Evolutionary conservation across 2,329 filamentous ascomycete species (phyloP), one percentile per base, ranked within the genome.

Genomic region (Cladosporium sp.): DNA sequence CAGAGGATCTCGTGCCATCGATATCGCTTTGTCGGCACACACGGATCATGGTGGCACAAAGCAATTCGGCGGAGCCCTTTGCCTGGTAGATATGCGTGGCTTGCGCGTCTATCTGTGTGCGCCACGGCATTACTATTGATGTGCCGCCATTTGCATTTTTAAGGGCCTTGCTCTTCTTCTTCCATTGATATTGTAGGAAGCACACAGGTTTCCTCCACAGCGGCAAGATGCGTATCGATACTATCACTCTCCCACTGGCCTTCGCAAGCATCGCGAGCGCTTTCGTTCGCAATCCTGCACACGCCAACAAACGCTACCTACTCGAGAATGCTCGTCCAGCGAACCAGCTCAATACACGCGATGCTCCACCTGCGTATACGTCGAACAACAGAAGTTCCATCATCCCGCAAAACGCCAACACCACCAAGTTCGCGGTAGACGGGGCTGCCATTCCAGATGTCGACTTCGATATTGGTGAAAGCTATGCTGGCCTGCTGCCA

Each of bases 391-490:
- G 56, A 18, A 45, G 20, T 22, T 30, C 36, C 20, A 63, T 74
- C 19, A 68, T 75, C 50, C 68, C 68, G 1, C 71, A 72, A 57
- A 74, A 66, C 45, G 60, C 59, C 9, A 67, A 68, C 51, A 72
- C 69, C n/a, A 64, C 64, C 27, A 67, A 85, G 55, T 66, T 62
- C 52, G 54, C 54, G 8, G 63, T 66, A 16, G 51, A 66, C 41
- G 63, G 63, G 16, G 53, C 55, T 3, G 51, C 45, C 9, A 57
- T 68, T 13, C 66, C 66, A 2, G 60, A 67, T 13, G 65, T 68
- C 20, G 54, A 61, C 43, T 67, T 67, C 29, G 61, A 68, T 49
- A 55, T 68, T 39, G 66, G 66, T 18, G 65, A 68, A 53, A 58
- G 57, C 13, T 68, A 64, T 39, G 57, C 60, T 33, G 62, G 62